A percentile compares a stretch with the other conserved stretches of the same genome.
phyloP scores from a whole-genome alignment of 1,139 yeast species.

The Pneumocystis carinii region DNA sequence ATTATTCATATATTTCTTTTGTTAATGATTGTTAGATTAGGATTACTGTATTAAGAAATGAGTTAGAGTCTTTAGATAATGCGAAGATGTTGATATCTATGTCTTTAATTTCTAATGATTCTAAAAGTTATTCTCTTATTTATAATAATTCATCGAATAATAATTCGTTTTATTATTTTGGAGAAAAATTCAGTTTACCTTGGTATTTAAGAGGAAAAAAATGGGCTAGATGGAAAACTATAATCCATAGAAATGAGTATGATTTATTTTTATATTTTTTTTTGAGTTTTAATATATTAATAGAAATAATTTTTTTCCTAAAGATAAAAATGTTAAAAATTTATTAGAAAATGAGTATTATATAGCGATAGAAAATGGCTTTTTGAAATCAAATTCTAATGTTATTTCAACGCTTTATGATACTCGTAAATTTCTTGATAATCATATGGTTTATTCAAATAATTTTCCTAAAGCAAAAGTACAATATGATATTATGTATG shows the following conservation, averaged over 20 bases:
- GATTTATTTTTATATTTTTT: not conserved
- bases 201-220: not conserved
- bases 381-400: not conserved
- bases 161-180: not conserved
- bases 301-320: not conserved
- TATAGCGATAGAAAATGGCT: not conserved
- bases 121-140: not conserved
- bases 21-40: not conserved
- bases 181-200: not conserved
- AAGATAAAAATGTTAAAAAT: not conserved
- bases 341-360: not conserved
- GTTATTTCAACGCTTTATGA: not conserved
- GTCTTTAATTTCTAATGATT: not conserved
- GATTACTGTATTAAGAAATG: not conserved
- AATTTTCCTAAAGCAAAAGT: not conserved
- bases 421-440: not conserved
- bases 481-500: not conserved
- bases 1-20: not conserved
- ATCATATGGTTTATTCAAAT: not conserved
- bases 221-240: not conserved
- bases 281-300: not conserved
- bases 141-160: not conserved
- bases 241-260: not conserved
- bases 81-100: not conserved
- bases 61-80: not conserved